Conservation (phyloP, 257 asterid genomes). For the Rauvolfia tetraphylla region DNA sequence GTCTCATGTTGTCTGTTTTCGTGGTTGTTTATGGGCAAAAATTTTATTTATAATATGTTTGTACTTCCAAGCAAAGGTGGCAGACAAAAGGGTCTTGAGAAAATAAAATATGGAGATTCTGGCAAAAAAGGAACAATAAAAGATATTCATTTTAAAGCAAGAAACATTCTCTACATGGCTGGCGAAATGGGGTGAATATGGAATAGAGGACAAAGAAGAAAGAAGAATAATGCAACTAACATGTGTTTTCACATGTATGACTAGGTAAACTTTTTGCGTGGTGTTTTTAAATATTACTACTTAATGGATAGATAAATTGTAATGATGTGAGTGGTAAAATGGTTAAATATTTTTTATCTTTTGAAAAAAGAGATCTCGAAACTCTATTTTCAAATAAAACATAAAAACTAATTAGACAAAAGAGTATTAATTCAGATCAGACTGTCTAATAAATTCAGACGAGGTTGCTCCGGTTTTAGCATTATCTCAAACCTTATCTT, state of each 20-base stretch:
- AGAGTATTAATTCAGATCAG: too few relatives aligned
- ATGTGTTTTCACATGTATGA: not conserved
- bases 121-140: not conserved
- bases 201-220: not conserved
- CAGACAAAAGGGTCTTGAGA: not conserved
- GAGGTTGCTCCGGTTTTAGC: too few relatives aligned
- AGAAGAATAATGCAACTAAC: not conserved
- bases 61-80: not conserved
- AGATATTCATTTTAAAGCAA: not conserved
- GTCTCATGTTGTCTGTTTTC: not conserved
- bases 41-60: not conserved
- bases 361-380: too few relatives aligned
- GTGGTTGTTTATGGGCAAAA: not conserved
- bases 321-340: too few relatives aligned
- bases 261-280: not conserved
- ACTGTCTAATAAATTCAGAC: too few relatives aligned
- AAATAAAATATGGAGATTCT: not conserved
- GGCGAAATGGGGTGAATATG: constrained; percentile 3
- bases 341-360: too few relatives aligned
- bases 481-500: too few relatives aligned
- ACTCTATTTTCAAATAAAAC: too few relatives aligned
- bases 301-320: too few relatives aligned
- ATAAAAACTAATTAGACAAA: too few relatives aligned
- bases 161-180: not conserved
- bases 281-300: too few relatives aligned